Evolutionary conservation across 306 rosid species (phyloP), one percentile per base, ranked within the genome.

Genomic region (Pyrus bretschneideri): DNA sequence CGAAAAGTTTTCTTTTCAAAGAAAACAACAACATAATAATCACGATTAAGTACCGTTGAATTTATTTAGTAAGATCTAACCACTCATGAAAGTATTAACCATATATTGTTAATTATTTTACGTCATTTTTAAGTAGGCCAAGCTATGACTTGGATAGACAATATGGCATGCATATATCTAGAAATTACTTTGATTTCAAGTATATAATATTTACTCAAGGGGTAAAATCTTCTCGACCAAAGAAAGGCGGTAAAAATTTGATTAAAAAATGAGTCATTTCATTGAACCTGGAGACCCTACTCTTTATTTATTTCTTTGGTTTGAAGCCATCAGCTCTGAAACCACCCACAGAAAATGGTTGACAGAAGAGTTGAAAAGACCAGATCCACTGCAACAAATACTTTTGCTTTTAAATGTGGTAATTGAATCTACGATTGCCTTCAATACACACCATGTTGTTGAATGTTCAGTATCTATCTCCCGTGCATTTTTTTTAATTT

Each of bases 321-420:
- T 23, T 15, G 55, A 49, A 49, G 55, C 55, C 55, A 49, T 49
- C 21, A 14, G 54, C 54, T 5, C 55, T 6, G 17, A 4, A 23
- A 30, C 44, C 44, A 30, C 27, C 44, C 72, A 52, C 29, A 51
- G 67, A 57, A 67, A 67, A 76, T 45, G 60, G 70, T 51, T 62
- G 78, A 55, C 14, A 23, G 27, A 17, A 64, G 52, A 25, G 30
- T 33, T 30, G 6, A 67, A 66, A 38, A 9, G 61, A 72, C 75
- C 69, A 80, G 44, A 71, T 23, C 69, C 76, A 72, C 45, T 10
- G 35, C 60, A 45, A 45, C 78, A 23, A 74, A 60, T 73, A 38
- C 13, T 73, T 25, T 62, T 62, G n/a, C 70, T 61, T 62, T 45
- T 17, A 17, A 29, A 62, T 35, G 11, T 45, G 78, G 70, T 45